Evolutionary conservation across 805 yeast species (phyloP).

Genomic region (Suhomyces emberorum): DNA sequence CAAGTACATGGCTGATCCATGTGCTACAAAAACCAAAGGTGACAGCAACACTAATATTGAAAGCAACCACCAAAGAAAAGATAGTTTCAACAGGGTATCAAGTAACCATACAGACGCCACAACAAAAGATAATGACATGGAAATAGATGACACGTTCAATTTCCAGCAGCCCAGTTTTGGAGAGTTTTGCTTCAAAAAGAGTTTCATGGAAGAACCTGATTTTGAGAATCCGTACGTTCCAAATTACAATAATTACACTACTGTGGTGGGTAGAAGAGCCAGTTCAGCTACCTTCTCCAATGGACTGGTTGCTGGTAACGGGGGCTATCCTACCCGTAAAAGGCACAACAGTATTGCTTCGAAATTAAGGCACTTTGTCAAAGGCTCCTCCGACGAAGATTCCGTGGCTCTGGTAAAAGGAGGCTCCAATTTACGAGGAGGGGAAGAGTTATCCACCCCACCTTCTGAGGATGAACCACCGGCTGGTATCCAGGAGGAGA

Average conservation of each 20-base stretch:
- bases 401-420: background rate
- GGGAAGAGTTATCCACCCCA: constrained; percentile 1
- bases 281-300: background rate
- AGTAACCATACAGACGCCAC: background rate
- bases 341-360: constrained; percentile 5
- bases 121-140: background rate
- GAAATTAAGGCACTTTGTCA: constrained; percentile 1
- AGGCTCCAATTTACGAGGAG: background rate
- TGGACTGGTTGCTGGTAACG: background rate
- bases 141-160: background rate
- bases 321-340: background rate
- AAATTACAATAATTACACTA: constrained; percentile 3
- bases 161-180: constrained; percentile 1
- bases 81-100: background rate
- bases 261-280: background rate
- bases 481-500: background rate
- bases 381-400: constrained; percentile 6
- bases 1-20: constrained; percentile 5
- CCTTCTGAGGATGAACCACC: constrained; percentile 2
- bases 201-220: background rate
- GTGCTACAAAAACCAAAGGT: too few relatives aligned
- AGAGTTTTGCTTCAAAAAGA: background rate
- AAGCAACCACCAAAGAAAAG: background rate
- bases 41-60: too few relatives aligned
- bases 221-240: constrained; percentile 6